A percentile compares a stretch with the other conserved stretches of the same genome.
phyloP scores from a whole-genome alignment of 768 basidiomycete genomes.

The Mycena indigotica region DNA sequence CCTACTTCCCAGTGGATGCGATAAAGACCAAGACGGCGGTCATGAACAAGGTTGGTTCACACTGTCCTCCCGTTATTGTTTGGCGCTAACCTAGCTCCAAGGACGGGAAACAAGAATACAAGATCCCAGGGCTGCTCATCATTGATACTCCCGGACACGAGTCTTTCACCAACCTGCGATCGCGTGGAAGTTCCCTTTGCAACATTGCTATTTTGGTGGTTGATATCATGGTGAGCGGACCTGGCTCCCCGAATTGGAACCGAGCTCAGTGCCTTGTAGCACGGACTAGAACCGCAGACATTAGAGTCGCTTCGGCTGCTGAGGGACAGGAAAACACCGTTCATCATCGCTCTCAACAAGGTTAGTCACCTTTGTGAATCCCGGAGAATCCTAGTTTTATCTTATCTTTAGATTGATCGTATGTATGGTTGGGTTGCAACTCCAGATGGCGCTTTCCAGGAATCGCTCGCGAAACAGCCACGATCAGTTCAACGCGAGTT shows the following conservation, averaged over 20 bases:
- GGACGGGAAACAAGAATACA: conserved; percentile 88
- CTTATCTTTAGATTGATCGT: conserved; percentile 82
- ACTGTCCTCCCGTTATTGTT: neutral
- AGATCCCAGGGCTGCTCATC: conserved; percentile 92
- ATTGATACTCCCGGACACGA: conserved; percentile 99
- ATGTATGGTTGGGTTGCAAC: conserved; percentile 93
- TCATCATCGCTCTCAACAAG: conserved; percentile 98
- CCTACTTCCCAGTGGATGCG: conserved; percentile 96
- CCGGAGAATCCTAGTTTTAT: conserved; percentile 7
- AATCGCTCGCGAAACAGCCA: conserved; percentile 83
- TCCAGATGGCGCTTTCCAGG: conserved; percentile 90
- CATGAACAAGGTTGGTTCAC: conserved; percentile 70
- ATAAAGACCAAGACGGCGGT: conserved; percentile 92
- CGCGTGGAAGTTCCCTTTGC: conserved; percentile 94
- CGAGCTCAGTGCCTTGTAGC: conserved; percentile 46
- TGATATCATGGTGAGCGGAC: conserved; percentile 81
- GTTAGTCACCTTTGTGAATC: conserved; percentile 36
- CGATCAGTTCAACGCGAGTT: conserved; percentile 86
- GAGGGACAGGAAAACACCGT: conserved; percentile 92
- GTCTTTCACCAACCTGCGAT: conserved; percentile 95
- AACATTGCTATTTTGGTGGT: conserved; percentile 99
- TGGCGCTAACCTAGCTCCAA: conserved; percentile 29
- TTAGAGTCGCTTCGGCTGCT: conserved; percentile 92
- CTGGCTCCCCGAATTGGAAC: neutral
- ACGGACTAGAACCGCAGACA: conserved; percentile 97